phyloP scores from a whole-genome alignment of 768 basidiomycete genomes.

The Guyanaporus albipodus region DNA sequence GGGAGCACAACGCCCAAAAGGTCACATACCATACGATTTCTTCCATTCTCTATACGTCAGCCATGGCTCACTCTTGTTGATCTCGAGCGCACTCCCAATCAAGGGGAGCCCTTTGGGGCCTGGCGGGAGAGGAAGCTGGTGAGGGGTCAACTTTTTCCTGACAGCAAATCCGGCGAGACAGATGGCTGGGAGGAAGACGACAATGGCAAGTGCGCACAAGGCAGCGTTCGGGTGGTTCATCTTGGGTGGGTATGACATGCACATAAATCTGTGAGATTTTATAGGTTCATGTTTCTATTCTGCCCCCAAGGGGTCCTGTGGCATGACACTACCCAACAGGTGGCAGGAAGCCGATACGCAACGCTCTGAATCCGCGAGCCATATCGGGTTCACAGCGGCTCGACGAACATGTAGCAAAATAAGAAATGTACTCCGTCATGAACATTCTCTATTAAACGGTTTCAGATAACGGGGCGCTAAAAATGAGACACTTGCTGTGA shows the following conservation, averaged over 20 bases:
- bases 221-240: constrained; percentile 4
- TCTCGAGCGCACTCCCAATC: constrained; percentile 24
- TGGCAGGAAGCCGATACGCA: too few species aligned
- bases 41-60: constrained; percentile 31
- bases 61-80: constrained; percentile 29
- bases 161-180: not conserved
- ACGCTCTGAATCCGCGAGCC: too few species aligned
- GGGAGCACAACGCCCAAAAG: not conserved
- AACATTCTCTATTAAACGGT: constrained; percentile 1
- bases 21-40: constrained; percentile 26
- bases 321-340: not conserved
- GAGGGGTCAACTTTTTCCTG: constrained; percentile 9
- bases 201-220: not conserved
- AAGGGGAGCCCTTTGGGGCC: constrained; percentile 29
- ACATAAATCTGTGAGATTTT: not conserved
- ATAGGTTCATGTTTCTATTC: not conserved
- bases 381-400: not conserved
- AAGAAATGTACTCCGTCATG: not conserved
- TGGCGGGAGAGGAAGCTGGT: constrained; percentile 24
- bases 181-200: constrained; percentile 1
- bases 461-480: not conserved
- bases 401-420: not conserved
- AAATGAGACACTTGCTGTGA: constrained; percentile 3
- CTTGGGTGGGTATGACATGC: not conserved
- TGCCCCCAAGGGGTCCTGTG: not conserved